Evolutionary conservation across 179 eudicot genomes (phyloP).

Genomic region (Beta macrorhiza): DNA sequence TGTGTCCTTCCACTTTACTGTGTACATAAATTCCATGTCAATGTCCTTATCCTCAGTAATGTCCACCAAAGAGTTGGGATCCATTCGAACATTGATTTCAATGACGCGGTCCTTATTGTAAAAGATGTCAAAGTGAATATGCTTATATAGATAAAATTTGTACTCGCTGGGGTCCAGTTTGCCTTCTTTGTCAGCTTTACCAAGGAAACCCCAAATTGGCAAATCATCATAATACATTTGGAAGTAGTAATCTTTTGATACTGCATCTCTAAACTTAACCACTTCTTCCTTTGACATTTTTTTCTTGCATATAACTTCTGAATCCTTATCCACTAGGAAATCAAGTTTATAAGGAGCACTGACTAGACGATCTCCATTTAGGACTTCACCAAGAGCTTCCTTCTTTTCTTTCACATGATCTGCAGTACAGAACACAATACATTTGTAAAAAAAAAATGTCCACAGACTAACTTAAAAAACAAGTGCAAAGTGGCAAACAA

Average conservation of each 20-base stretch:
- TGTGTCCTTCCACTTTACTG: slow-evolving; percentile 46
- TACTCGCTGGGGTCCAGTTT: slow-evolving; percentile 43
- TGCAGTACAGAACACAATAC: slow-evolving; percentile 8
- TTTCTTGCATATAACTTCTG: slow-evolving; percentile 40
- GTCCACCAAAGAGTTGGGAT: slow-evolving; percentile 41
- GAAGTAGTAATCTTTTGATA: slow-evolving; percentile 47
- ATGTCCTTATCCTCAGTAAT: slow-evolving; percentile 45
- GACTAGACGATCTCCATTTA: slow-evolving; percentile 45
- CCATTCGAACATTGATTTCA: slow-evolving; percentile 46
- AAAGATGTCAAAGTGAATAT: slow-evolving; percentile 44
- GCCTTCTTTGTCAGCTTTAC: slow-evolving; percentile 46
- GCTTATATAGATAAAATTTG: slow-evolving; percentile 40
- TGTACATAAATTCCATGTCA: slow-evolving; percentile 44
- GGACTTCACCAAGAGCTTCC: slow-evolving; percentile 45
- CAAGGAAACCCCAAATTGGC: slow-evolving; percentile 48
- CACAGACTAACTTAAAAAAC: not conserved
- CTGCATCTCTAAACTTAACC: slow-evolving; percentile 41
- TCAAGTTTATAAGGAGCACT: slow-evolving; percentile 48
- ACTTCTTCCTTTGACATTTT: slow-evolving; percentile 37
- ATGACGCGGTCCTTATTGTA: slow-evolving; percentile 50
- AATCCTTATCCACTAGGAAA: slow-evolving; percentile 43
- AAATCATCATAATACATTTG: slow-evolving; percentile 50
- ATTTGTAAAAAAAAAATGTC: not conserved
- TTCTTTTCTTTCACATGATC: slow-evolving; percentile 43
- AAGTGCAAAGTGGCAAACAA: not conserved